These are phyloP conservation scores for Colletotrichum lini DNA, from an alignment of 2,329 filamentous ascomycete genomes.

Conservation along the genomic window DNA sequence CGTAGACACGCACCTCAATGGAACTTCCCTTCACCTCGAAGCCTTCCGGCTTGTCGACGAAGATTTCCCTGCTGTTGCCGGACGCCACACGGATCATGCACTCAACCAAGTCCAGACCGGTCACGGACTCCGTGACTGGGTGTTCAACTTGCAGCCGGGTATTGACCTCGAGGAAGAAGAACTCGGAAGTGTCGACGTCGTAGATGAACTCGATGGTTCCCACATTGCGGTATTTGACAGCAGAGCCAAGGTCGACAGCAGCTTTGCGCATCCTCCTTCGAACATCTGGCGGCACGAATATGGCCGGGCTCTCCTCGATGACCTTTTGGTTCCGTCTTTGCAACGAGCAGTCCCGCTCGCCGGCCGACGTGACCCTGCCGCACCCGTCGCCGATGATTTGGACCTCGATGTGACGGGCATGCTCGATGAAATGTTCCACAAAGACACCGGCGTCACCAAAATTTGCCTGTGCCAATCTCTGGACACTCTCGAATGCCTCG, in stretches of 20 bases:
- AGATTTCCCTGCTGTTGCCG: conserved; percentile 58
- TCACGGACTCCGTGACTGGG: conserved; percentile 57
- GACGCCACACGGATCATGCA: conserved; percentile 53
- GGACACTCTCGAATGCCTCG: conserved; percentile 54
- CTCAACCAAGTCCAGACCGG: conserved; percentile 56
- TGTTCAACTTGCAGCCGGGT: conserved; percentile 66
- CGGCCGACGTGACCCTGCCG: conserved; percentile 56
- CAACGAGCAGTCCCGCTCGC: conserved; percentile 66
- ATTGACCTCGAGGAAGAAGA: conserved; percentile 65
- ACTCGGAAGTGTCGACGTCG: conserved; percentile 53
- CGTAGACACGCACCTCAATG: conserved; percentile 81
- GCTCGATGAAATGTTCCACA: conserved; percentile 58
- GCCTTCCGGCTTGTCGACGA: conserved; percentile 18
- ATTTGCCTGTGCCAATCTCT: conserved; percentile 55
- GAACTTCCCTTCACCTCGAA: conserved; percentile 72
- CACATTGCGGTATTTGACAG: conserved; percentile 56
- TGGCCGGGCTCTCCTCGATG: conserved; percentile 62
- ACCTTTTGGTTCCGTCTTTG: conserved; percentile 67
- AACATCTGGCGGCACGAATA: conserved; percentile 50
- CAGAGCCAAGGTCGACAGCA: conserved; percentile 54
- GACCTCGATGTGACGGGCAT: conserved; percentile 63
- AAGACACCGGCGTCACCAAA: conserved; percentile 60
- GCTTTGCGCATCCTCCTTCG: conserved; percentile 53
- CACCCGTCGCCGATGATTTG: conserved; percentile 64
- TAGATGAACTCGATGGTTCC: conserved; percentile 64